These are phyloP conservation scores for Ambispora gerdemannii DNA, from an alignment of 192 early-diverging fungal genomes.

Conservation along the genomic window DNA sequence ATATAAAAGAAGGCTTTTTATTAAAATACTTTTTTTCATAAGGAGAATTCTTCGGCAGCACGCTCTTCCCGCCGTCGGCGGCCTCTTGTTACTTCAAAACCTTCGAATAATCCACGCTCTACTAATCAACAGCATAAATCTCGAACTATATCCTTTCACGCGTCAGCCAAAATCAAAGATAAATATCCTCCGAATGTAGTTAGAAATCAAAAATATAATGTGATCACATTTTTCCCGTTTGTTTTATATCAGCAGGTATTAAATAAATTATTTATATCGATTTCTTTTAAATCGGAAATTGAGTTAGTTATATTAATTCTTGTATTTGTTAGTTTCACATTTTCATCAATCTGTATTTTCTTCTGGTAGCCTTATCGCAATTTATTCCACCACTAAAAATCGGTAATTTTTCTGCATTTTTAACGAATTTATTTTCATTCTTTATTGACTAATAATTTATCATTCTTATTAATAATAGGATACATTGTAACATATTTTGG, in stretches of 20 bases:
- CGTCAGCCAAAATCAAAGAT: slow-evolving; percentile 47
- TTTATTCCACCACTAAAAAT: slow-evolving; percentile 84
- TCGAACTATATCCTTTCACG: slow-evolving; percentile 48
- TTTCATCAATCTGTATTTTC: slow-evolving; percentile 94
- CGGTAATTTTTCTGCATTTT: slow-evolving; percentile 45
- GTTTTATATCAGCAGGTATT: slow-evolving; percentile 77
- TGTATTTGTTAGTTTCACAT: slow-evolving; percentile 72
- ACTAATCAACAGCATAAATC: slow-evolving; percentile 34
- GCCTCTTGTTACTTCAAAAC: neutral
- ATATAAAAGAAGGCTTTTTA: neutral
- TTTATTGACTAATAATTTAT: neutral
- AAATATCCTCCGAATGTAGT: slow-evolving; percentile 78
- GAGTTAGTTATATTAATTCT: slow-evolving; percentile 11
- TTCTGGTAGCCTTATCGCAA: slow-evolving; percentile 89
- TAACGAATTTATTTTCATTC: neutral
- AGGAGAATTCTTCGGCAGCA: neutral
- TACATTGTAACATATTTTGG: slow-evolving; percentile 90
- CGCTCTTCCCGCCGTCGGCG: slow-evolving; percentile 3
- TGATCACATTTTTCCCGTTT: slow-evolving; percentile 74
- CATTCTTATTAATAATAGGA: slow-evolving; percentile 44
- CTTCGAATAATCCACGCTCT: neutral
- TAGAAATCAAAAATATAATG: slow-evolving; percentile 84
- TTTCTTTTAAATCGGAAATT: neutral
- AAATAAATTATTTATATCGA: neutral
- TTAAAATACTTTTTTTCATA: neutral